Base-by-base conservation (phyloP, 331 rosid species). In the Pyrus hybrid region DNA sequence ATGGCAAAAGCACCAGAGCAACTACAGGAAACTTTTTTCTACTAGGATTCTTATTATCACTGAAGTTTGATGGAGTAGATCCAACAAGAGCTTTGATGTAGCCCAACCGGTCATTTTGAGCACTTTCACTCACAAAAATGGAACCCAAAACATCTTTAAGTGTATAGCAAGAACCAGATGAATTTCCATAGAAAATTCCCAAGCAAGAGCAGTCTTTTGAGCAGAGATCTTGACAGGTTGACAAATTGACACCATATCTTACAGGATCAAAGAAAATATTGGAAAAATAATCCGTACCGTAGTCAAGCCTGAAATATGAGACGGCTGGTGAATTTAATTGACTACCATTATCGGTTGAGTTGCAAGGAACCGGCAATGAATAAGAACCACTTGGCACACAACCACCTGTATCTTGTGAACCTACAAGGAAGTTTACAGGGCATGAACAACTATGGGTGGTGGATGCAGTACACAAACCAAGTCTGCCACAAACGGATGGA, bases 131-230 rank as follows among this genome's bases (percentile, higher is more conserved):
- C 21, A 79, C 66, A 63, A 73, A 76, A 56, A 91, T 58, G 64
- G 98, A 91, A 32, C 93, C 98, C 82, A 94, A 77, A 66, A 76
- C 83, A 78, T 85, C 77, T 71, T 86, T 82, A 83, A 91, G 77
- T 75, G 81, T 16, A 63, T 85, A 87, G 83, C 98, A 94, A 69
- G 92, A 90, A 71, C 96, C 89, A 35, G 91, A 74, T 29, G 92
- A 76, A 67, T 80, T 88, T 57, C 62, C 71, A 82, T 80, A 80
- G 76, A 88, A 91, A 82, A 91, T 14, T 69, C 96, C 98, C 66
- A 87, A 75, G 87, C 98, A 93, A 45, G 92, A 90, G 82, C 98
- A 93, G 76, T 83, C 81, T 63, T 67, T 23, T 21, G 89, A 86
- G 85, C 98, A 93, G 58, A 82, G 76, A 73, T 72, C 80, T 86